phyloP scores from a whole-genome alignment of 2,329 filamentous ascomycete genomes.

The Ceratocystis variospora region DNA sequence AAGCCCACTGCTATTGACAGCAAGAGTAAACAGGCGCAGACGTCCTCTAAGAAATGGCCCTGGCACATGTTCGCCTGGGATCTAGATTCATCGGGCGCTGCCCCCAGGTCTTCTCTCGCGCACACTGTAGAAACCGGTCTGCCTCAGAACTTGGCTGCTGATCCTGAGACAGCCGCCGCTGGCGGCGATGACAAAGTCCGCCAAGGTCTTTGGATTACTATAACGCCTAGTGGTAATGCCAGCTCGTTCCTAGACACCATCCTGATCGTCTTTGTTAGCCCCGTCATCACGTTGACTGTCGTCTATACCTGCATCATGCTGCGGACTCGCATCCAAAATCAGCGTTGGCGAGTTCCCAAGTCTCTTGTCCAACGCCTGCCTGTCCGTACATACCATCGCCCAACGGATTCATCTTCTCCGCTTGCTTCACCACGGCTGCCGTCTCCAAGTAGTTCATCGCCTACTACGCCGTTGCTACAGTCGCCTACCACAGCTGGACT shows the following conservation, averaged over 20 bases:
- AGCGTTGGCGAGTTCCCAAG: slow-evolving; percentile 94
- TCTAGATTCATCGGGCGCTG: slow-evolving; percentile 34
- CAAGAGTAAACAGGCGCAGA: slow-evolving; percentile 21
- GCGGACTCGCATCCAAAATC: slow-evolving; percentile 72
- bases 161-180: background rate
- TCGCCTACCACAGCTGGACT: slow-evolving; percentile 25
- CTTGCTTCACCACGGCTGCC: slow-evolving; percentile 43
- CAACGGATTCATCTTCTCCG: slow-evolving; percentile 42
- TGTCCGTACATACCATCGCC: slow-evolving; percentile 86
- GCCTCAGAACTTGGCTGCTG: background rate
- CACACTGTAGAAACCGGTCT: slow-evolving; percentile 26
- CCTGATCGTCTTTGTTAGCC: slow-evolving; percentile 90
- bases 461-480: slow-evolving; percentile 69
- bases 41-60: slow-evolving; percentile 30
- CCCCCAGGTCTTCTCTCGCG: slow-evolving; percentile 58
- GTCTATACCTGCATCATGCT: slow-evolving; percentile 83
- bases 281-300: slow-evolving; percentile 78
- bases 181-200: slow-evolving; percentile 31
- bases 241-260: slow-evolving; percentile 94
- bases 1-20: slow-evolving; percentile 3
- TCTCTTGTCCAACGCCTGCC: slow-evolving; percentile 90
- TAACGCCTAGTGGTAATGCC: slow-evolving; percentile 69
- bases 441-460: slow-evolving; percentile 51
- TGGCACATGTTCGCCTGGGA: slow-evolving; percentile 30
- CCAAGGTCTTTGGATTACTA: slow-evolving; percentile 88